Evolutionary conservation across 2,329 filamentous ascomycete species (phyloP).

Genomic region (Diplocarpon mali): DNA sequence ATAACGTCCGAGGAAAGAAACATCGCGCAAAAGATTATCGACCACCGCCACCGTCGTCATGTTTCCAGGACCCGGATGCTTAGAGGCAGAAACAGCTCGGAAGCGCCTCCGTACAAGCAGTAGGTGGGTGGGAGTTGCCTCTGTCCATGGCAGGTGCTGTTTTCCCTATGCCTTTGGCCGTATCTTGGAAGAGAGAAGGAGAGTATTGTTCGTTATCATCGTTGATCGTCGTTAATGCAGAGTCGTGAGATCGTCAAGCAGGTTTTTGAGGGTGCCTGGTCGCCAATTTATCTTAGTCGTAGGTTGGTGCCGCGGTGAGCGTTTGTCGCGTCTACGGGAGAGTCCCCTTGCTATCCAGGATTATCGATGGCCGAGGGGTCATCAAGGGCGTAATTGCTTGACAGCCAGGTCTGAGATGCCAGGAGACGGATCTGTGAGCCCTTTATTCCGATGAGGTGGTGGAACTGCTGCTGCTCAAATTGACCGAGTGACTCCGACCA

Average conservation of each 20-base stretch:
- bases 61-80: constrained; percentile 3
- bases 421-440: constrained; percentile 15
- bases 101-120: constrained; percentile 23
- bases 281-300: constrained; percentile 18
- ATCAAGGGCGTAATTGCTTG: constrained; percentile 11
- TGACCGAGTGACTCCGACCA: constrained; percentile 25
- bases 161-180: constrained; percentile 20
- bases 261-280: constrained; percentile 15
- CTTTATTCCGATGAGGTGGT: constrained; percentile 26
- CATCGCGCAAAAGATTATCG: constrained; percentile 9
- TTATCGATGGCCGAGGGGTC: constrained; percentile 7
- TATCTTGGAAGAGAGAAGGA: constrained; percentile 15
- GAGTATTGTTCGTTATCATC: constrained; percentile 4
- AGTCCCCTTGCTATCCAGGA: constrained; percentile 1
- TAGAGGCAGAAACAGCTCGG: constrained; percentile 8
- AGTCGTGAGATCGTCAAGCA: constrained; percentile 14
- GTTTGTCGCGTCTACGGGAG: not conserved
- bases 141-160: constrained; percentile 26
- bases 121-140: constrained; percentile 25
- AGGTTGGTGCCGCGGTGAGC: constrained; percentile 14
- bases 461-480: constrained; percentile 28
- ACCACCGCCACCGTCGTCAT: constrained; percentile 5
- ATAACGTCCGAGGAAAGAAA: constrained; percentile 11
- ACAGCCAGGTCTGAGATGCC: constrained; percentile 23
- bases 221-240: constrained; percentile 8